Evolutionary conservation across 2,329 filamentous ascomycete species (phyloP).

Genomic region (Arachnopeziza araneosa): DNA sequence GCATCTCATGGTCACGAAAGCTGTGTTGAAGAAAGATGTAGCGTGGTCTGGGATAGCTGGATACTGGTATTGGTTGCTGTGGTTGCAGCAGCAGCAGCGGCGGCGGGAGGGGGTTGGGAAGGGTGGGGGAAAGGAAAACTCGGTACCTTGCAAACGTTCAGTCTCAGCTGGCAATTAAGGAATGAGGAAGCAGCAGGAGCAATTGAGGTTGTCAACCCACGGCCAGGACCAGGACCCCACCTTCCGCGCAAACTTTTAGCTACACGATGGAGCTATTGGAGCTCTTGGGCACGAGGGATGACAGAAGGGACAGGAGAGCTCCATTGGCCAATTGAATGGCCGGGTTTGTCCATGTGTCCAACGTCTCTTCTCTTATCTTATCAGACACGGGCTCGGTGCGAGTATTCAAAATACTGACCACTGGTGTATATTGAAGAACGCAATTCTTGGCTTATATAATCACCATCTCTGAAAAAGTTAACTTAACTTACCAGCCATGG

Average conservation of each 20-base stretch:
- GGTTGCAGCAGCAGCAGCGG: not conserved
- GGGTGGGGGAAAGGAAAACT: not conserved
- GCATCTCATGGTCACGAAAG: constrained; percentile 6
- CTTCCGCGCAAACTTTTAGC: not conserved
- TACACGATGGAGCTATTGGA: not conserved
- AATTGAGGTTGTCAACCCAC: not conserved
- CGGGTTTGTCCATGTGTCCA: not conserved
- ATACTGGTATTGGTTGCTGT: not conserved
- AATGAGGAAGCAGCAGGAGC: not conserved
- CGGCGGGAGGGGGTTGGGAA: not conserved
- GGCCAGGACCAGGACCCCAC: not conserved
- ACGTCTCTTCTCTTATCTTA: not conserved
- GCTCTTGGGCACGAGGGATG: not conserved
- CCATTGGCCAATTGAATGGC: not conserved
- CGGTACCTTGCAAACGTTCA: not conserved
- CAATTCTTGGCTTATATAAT: too few relatives aligned
- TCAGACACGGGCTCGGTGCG: not conserved
- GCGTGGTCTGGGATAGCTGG: not conserved
- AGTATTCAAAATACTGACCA: too few relatives aligned
- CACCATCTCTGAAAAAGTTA: too few relatives aligned
- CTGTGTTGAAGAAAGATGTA: not conserved
- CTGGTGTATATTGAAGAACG: too few relatives aligned
- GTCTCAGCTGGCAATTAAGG: not conserved
- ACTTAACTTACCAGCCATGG: too few relatives aligned
- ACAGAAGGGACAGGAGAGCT: not conserved